Percentiles rank a stretch among this genome's conserved stretches.
phyloP scores from a whole-genome alignment of 2,329 filamentous ascomycete species.

The Catunica adiposa region DNA sequence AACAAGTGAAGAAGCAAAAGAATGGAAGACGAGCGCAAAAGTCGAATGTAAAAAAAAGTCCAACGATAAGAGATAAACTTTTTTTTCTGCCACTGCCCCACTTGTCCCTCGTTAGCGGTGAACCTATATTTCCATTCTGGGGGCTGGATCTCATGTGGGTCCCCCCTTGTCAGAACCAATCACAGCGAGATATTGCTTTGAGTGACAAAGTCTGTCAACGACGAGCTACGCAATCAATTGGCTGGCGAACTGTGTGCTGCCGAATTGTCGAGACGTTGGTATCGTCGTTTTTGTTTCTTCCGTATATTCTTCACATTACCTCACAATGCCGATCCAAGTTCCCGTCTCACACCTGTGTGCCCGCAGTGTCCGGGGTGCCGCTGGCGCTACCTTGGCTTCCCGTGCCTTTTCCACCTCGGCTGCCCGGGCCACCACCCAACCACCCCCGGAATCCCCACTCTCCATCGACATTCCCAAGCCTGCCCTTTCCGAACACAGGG shows the following conservation, averaged over 20 bases:
- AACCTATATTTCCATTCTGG: neutral
- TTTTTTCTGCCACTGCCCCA: conserved; percentile 20
- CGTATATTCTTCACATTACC: neutral
- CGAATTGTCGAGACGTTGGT: too few relatives aligned
- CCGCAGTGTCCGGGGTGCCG: neutral
- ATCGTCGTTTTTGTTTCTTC: neutral
- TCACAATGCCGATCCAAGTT: conserved; percentile 3
- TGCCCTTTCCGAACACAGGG: conserved; percentile 46
- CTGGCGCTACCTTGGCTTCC: neutral
- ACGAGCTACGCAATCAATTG: too few relatives aligned
- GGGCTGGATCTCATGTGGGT: neutral
- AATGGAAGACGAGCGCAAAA: neutral
- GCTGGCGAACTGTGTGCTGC: too few relatives aligned
- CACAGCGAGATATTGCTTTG: neutral
- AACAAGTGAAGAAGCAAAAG: conserved; percentile 5
- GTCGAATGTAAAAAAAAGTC: neutral
- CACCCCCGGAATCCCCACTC: conserved; percentile 72
- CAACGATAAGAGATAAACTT: conserved; percentile 13
- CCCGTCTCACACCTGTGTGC: neutral
- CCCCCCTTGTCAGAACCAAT: conserved; percentile 1
- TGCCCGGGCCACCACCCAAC: neutral
- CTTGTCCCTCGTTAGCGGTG: conserved; percentile 12
- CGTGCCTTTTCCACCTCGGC: conserved; percentile 1
- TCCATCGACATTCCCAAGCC: conserved; percentile 71
- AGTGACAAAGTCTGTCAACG: neutral